Evolutionary conservation across 2,329 filamentous ascomycete genomes (phyloP).

Genomic region (Colletotrichum cordylinicola): DNA sequence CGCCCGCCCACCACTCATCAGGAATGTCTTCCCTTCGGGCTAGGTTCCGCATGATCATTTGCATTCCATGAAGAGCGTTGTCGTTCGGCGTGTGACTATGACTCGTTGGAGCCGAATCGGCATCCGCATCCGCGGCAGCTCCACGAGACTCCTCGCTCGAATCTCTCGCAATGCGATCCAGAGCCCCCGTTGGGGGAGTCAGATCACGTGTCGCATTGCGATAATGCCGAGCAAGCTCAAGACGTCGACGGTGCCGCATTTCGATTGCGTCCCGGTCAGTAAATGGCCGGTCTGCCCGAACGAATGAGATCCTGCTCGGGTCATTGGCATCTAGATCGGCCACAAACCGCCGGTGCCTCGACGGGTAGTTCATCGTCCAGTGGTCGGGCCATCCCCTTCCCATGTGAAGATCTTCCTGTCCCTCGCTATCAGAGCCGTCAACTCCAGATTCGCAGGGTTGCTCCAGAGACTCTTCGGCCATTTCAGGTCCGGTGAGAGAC

Average conservation of each 20-base stretch:
- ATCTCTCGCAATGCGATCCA: conserved; percentile 7
- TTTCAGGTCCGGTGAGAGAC: conserved; percentile 47
- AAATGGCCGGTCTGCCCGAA: conserved; percentile 4
- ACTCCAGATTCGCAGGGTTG: conserved; percentile 57
- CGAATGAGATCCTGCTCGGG: conserved; percentile 9
- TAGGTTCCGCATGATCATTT: conserved; percentile 73
- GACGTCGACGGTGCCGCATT: conserved; percentile 12
- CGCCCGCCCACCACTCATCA: conserved; percentile 82
- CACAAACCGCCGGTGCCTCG: conserved; percentile 20
- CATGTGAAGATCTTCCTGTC: conserved; percentile 27
- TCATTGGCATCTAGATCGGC: conserved; percentile 13
- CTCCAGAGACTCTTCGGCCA: conserved; percentile 41
- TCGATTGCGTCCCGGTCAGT: neutral
- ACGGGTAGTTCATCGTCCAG: conserved; percentile 21
- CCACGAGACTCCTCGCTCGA: conserved; percentile 7
- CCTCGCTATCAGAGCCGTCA: conserved; percentile 62
- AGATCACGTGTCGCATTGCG: conserved; percentile 1
- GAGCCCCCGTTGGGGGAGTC: neutral
- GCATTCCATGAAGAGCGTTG: conserved; percentile 65
- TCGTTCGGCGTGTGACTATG: conserved; percentile 31
- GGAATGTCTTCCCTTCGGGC: conserved; percentile 77
- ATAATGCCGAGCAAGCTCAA: conserved; percentile 13
- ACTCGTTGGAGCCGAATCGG: conserved; percentile 8
- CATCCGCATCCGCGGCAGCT: neutral
- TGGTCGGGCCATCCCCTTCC: conserved; percentile 9